Percentiles rank a stretch among this genome's conserved stretches.
Conservation (phyloP, 2,329 filamentous ascomycete species). For the Pseudofabraea citricarpa region DNA sequence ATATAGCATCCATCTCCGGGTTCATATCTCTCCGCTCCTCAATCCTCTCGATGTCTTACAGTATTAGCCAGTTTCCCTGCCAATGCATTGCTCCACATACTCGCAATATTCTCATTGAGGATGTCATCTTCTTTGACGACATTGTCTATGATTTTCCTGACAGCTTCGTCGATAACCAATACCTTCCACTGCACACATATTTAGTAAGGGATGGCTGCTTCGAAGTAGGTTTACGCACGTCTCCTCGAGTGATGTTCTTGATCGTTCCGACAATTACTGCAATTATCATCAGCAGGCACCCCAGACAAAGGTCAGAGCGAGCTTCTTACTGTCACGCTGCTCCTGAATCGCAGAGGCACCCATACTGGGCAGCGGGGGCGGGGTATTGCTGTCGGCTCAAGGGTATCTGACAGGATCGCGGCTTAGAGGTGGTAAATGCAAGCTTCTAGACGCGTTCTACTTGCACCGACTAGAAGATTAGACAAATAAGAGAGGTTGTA, state of each 20-base stretch:
- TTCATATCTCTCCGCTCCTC: slow-evolving; percentile 80
- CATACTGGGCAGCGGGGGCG: slow-evolving; percentile 57
- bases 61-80: slow-evolving; percentile 8
- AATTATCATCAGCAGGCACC: slow-evolving; percentile 10
- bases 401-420: too few relatives aligned
- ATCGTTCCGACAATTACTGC: slow-evolving; percentile 70
- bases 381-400: background rate
- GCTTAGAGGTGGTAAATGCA: too few relatives aligned
- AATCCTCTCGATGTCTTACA: slow-evolving; percentile 85
- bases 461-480: too few relatives aligned
- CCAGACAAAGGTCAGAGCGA: slow-evolving; percentile 3
- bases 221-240: slow-evolving; percentile 50
- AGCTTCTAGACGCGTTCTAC: too few relatives aligned
- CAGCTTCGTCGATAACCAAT: slow-evolving; percentile 79
- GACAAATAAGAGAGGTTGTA: too few relatives aligned
- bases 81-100: slow-evolving; percentile 40
- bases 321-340: slow-evolving; percentile 66
- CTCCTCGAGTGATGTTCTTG: slow-evolving; percentile 72
- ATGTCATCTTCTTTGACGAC: slow-evolving; percentile 94
- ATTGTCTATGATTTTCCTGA: slow-evolving; percentile 84
- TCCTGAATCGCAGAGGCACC: slow-evolving; percentile 79
- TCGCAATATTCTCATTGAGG: slow-evolving; percentile 92
- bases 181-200: slow-evolving; percentile 78
- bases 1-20: slow-evolving; percentile 89
- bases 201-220: slow-evolving; percentile 9